phyloP scores from a whole-genome alignment of 257 asterid genomes.

The Lithospermum erythrorhizon region DNA sequence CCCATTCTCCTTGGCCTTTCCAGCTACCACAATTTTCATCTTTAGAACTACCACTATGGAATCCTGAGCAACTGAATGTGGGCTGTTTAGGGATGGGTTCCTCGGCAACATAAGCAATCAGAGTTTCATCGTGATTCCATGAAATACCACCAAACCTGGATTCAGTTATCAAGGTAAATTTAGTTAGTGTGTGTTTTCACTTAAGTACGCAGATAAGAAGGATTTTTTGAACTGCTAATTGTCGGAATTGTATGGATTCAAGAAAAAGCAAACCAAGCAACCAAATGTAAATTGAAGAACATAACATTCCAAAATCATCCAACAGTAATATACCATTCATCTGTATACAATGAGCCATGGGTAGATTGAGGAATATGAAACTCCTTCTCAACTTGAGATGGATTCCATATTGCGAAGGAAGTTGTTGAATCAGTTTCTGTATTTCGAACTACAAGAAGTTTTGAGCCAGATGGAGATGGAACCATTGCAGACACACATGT shows the following conservation, averaged over 20 bases:
- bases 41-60: slow-evolving; percentile 33
- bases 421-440: slow-evolving; percentile 67
- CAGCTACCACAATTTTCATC: slow-evolving; percentile 72
- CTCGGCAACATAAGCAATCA: slow-evolving; percentile 81
- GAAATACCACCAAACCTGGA: slow-evolving; percentile 93
- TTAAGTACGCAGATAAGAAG: background rate
- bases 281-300: no score
- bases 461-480: slow-evolving; percentile 92
- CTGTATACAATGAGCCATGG: slow-evolving; percentile 79
- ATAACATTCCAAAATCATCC: no score
- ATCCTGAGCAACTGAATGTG: slow-evolving; percentile 43
- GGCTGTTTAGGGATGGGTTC: slow-evolving; percentile 59
- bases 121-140: slow-evolving; percentile 80
- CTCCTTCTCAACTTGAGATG: slow-evolving; percentile 62
- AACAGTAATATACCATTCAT: slow-evolving; percentile 62
- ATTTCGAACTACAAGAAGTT: slow-evolving; percentile 64
- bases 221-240: background rate
- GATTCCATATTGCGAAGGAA: slow-evolving; percentile 76
- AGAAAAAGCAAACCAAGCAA: no score
- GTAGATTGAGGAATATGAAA: slow-evolving; percentile 47
- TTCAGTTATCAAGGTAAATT: slow-evolving; percentile 7
- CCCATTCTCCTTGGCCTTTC: slow-evolving; percentile 91
- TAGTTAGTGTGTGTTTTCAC: background rate
- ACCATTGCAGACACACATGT: slow-evolving; percentile 54
- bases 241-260: no score